Percentiles rank a stretch among this genome's conserved stretches.
Conservation (phyloP, 331 rosid genomes). For the Quercus tomentella region DNA sequence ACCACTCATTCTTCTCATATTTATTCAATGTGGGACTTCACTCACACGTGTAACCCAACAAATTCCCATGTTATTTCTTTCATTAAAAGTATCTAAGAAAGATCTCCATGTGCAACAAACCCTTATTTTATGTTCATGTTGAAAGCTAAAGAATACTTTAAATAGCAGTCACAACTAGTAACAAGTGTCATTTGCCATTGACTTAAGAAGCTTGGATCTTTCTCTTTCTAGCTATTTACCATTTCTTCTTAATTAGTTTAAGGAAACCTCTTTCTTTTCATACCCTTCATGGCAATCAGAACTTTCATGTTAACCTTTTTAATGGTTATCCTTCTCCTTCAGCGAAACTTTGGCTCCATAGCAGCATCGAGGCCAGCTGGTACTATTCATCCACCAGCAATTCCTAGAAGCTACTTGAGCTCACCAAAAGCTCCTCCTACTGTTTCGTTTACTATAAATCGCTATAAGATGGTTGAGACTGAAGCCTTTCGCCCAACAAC, state of each 20-base stretch:
- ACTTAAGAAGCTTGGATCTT: conserved; percentile 7
- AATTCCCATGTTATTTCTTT: conserved; percentile 25
- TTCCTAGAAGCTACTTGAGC: conserved; percentile 17
- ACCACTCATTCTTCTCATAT: too few relatives aligned
- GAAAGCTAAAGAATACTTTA: conserved; percentile 32
- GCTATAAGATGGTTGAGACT: conserved; percentile 21
- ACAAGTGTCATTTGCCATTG: conserved; percentile 9
- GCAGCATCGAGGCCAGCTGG: conserved; percentile 46
- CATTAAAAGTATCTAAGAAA: conserved; percentile 20
- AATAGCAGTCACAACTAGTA: conserved; percentile 39
- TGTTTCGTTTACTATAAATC: conserved; percentile 31
- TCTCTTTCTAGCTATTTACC: neutral
- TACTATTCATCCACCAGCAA: conserved; percentile 22
- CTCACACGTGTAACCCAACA: too few relatives aligned
- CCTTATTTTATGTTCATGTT: conserved; percentile 37
- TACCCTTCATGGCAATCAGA: conserved; percentile 31
- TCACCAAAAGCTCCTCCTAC: conserved; percentile 36
- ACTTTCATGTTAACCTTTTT: conserved; percentile 9
- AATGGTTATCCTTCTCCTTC: conserved; percentile 26
- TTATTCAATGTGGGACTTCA: too few relatives aligned
- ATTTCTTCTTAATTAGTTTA: neutral
- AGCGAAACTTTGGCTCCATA: conserved; percentile 20
- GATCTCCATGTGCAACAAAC: conserved; percentile 42
- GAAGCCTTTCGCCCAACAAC: conserved; percentile 74
- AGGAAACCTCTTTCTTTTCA: neutral